Evolutionary conservation across 352 stramenopile genomes (phyloP), one percentile per base, ranked within the genome.

Genomic region (Bremia lactucae): DNA sequence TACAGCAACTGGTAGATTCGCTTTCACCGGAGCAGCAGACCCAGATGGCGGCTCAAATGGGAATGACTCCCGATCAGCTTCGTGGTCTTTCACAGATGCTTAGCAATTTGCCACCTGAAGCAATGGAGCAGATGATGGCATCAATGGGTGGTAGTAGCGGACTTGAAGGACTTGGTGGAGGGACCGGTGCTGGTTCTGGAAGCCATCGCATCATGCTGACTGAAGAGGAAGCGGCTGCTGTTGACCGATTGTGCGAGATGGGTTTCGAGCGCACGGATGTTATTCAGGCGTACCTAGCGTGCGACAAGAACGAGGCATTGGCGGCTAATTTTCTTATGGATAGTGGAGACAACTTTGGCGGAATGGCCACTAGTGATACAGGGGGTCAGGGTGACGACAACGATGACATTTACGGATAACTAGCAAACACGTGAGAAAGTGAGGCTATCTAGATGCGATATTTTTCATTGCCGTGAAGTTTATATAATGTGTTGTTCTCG

Each of bases 321-420:
- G 96, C 96, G 11, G 96, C 96, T 18, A 99, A 98, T 72, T 95
- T 98, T 42, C 75, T 99, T 48, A 98, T 98, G 83, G 95, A 98
- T 69, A 91, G 71, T 58, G 65, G 65, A 63, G 60, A 81, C 51
- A 70, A 46, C 59, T 76, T 72, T 46, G 68, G 75, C 23, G 71
- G 52, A 24, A 56, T 56, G 14, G 62, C 59, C 23, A 55, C 59
- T 20, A 58, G 50, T 35, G 69, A 65, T 22, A 67, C 58, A 44
- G 67, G 59, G 46, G 65, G 58, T 22, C 50, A 65, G 37, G 66
- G 62, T 40, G 71, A 85, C 41, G 67, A 78, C 51, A 89, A 89
- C 55, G 75, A 91, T 61, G 78, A 91, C 74, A 91, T 91, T 77
- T 88, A 91, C 68, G 72, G 72, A 51, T 86, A 82, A 73, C 52